Evolutionary conservation across 352 stramenopile species (phyloP), one percentile per base, ranked within the genome.

Genomic region (Phytophthora pini): DNA sequence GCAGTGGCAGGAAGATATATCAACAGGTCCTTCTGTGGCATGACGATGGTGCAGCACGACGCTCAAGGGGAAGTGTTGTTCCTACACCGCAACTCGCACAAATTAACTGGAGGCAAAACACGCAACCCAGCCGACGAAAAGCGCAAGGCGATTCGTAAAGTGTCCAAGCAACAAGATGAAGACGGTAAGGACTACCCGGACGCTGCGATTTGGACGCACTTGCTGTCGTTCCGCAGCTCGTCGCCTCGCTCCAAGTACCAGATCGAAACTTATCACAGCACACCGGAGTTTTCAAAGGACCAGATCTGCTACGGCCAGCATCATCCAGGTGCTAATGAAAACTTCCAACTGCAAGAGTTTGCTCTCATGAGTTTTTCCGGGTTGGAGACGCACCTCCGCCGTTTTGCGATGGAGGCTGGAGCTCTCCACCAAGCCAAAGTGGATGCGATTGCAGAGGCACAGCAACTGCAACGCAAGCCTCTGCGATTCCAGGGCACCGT

Each of bases 61-160:
- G 44, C 67, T 5, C 22, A 65, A 2, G 77, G 77, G 9, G 59
- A 76, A 1, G 44, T 82, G n/a, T 39, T 92, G 7, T 92, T 92
- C 51, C 65, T 92, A 8, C 83, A 92, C 52, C 79, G 83, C n/a
- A 92, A 92, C 36, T 76, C 70, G 10, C 76, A 76, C 66, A 92
- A 90, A 50, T 72, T 90, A 22, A 77, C 60, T 36, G 60, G 60
- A 38, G 59, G 51, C 6, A 26, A 9, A 22, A 67, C 45, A 47
- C 36, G 17, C 12, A 67, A 45, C 26, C 43, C 59, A 34, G 50
- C 26, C 9, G 34, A 67, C 32, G 27, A 51, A 29, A 67, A 61
- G 22, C 10, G 49, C 15, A 55, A 31, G 26, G 26, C 31, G 3
- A 27, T 55, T 34, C 53, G 48, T 15, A 32, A 27, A 29, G 43